phyloP scores from a whole-genome alignment of 164 flowering plant species.

The Malania oleifera region DNA sequence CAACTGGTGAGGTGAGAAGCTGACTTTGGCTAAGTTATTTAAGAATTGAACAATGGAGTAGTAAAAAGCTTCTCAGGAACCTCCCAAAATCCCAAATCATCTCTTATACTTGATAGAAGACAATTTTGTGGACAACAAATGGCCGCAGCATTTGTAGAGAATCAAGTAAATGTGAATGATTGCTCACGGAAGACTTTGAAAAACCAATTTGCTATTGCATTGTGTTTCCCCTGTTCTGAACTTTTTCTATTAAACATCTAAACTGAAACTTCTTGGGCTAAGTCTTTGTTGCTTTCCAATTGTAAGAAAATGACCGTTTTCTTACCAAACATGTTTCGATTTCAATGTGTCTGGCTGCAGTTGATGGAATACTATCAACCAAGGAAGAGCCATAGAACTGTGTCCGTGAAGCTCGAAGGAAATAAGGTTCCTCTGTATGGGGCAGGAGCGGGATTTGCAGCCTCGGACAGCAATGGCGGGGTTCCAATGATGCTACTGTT shows the following conservation, averaged over 20 bases:
- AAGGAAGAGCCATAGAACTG: slow-evolving; percentile 30
- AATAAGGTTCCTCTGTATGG: slow-evolving; percentile 47
- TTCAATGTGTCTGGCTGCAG: slow-evolving; percentile 18
- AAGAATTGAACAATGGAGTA: too few species aligned
- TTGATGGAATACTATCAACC: slow-evolving; percentile 44
- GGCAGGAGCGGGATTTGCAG: slow-evolving; percentile 38
- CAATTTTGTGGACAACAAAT: not conserved
- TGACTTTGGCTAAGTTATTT: too few species aligned
- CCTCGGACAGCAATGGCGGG: slow-evolving; percentile 15
- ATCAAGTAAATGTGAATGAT: too few species aligned
- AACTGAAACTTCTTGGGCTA: not conserved
- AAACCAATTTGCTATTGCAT: too few species aligned
- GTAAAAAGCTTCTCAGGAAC: too few species aligned
- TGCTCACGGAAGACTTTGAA: too few species aligned
- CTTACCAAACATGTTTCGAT: not conserved
- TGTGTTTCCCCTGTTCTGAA: too few species aligned
- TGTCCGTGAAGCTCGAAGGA: slow-evolving; percentile 33
- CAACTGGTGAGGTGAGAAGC: slow-evolving; percentile 47
- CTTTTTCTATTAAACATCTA: not conserved
- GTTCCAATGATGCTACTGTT: slow-evolving; percentile 39
- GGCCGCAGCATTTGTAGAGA: not conserved
- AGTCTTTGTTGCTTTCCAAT: not conserved
- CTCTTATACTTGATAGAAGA: too few species aligned
- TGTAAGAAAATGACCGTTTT: too few species aligned
- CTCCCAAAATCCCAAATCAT: too few species aligned